Base-by-base conservation (phyloP, 352 stramenopile genomes). In the Phytopythium litorale region DNA sequence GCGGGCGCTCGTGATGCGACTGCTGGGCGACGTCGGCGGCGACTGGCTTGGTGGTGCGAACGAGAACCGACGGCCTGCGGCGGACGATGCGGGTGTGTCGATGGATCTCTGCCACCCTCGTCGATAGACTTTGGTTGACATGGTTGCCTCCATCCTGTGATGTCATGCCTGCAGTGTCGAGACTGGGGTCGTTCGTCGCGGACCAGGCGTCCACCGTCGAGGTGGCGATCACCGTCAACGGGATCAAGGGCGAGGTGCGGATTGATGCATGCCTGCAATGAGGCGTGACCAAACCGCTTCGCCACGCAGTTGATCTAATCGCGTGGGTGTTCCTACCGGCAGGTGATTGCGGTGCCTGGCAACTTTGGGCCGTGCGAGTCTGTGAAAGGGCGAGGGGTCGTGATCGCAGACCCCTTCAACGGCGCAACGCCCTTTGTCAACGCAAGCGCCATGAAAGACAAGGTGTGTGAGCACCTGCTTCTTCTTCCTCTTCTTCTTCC, bases 341-440 rank as follows among this genome's bases (percentile, higher is more conserved):
- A 93, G 84, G 84, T 91, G 25, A 75, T 93, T 30, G 78, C 81
- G 12, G 63, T 91, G 19, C 79, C 84, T 2, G 84, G 74, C 15
- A 90, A 91, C 62, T 93, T 93, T 70, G 81, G 81, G n/a, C 81
- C 81, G 16, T 91, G 80, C 38, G 70, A 87, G 50, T 84, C 84
- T 4, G 61, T 93, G 9, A 59, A 71, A 30, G 62, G 76, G 12
- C 62, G 62, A 11, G 60, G 62, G 18, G 37, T 91, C 2, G 66
- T 84, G 4, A 56, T 90, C 7, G 84, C 77, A 4, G 73, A 88
- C 19, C 84, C 81, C 1, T 75, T 93, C 37, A 78, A 91, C 49
- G 82, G 82, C 21, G 70, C 78, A 1, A 65, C 62, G 15, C 51
- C 68, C 4, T 78, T 93, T 16, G 40, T 28, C 23, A 89, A 88